Percentiles rank a stretch among this genome's conserved stretches.
These are phyloP conservation scores for Mycena pura DNA, from an alignment of 768 basidiomycete genomes.

Conservation along the genomic window DNA sequence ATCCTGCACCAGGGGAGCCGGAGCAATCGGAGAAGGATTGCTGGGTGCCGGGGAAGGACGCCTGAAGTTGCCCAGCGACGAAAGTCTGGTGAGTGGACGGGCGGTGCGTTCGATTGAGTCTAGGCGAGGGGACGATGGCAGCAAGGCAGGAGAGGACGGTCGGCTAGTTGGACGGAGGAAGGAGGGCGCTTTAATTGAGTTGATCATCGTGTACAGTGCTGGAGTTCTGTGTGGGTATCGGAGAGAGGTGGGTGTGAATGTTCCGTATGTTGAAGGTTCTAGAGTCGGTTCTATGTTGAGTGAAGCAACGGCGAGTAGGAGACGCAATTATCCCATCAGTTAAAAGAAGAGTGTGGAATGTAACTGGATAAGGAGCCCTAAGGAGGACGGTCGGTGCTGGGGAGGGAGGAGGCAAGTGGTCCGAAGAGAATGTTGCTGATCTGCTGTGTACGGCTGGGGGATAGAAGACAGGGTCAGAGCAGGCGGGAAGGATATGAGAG, in stretches of 20 bases:
- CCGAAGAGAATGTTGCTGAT: slow-evolving; percentile 62
- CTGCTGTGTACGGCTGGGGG: slow-evolving; percentile 53
- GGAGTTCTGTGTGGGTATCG: slow-evolving; percentile 18
- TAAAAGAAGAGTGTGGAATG: slow-evolving; percentile 34
- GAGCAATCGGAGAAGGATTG: slow-evolving; percentile 40
- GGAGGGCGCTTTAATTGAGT: slow-evolving; percentile 70
- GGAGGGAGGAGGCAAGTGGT: slow-evolving; percentile 63
- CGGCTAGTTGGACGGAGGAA: slow-evolving; percentile 71
- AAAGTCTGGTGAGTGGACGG: slow-evolving; percentile 63
- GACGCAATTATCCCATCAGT: slow-evolving; percentile 63
- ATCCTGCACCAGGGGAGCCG: slow-evolving; percentile 68
- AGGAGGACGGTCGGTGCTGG: slow-evolving; percentile 82
- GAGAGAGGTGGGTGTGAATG: slow-evolving; percentile 13
- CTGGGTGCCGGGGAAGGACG: slow-evolving; percentile 57
- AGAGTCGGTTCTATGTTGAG: slow-evolving; percentile 36
- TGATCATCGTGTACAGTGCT: slow-evolving; percentile 52
- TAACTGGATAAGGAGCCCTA: slow-evolving; percentile 47
- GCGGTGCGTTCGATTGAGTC: slow-evolving; percentile 56
- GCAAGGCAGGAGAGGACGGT: slow-evolving; percentile 65
- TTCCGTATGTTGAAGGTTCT: slow-evolving; percentile 36
- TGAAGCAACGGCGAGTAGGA: slow-evolving; percentile 34
- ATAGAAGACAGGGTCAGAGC: slow-evolving; percentile 15
- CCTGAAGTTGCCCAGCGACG: slow-evolving; percentile 61
- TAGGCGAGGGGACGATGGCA: slow-evolving; percentile 39
- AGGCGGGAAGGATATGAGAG: slow-evolving; percentile 14